Evolutionary conservation across 192 early-diverging fungal species (phyloP).

Genomic region (Gonapodya prolifera): DNA sequence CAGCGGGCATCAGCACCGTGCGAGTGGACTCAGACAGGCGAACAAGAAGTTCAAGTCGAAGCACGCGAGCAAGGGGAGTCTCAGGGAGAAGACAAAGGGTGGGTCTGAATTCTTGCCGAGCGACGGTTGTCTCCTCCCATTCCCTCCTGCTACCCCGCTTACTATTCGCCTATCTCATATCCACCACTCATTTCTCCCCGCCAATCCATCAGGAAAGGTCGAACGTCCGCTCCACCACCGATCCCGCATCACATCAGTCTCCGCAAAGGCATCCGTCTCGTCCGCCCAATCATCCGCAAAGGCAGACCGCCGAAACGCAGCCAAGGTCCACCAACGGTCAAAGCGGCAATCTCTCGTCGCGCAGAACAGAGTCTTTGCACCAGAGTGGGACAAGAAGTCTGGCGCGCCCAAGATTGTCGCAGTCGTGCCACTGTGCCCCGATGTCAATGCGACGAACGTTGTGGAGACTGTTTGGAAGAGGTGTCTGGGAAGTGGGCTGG

Average conservation of each 20-base stretch:
- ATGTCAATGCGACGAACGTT: slow-evolving; percentile 38
- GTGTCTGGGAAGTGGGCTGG: slow-evolving; percentile 34
- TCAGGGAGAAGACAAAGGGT: slow-evolving; percentile 73
- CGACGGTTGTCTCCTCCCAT: no score
- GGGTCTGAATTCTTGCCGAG: neutral
- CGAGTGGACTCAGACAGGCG: slow-evolving; percentile 73
- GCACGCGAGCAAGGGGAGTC: slow-evolving; percentile 66
- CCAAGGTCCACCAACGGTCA: slow-evolving; percentile 64
- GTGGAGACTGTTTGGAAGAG: slow-evolving; percentile 29
- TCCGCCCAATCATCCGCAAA: slow-evolving; percentile 42
- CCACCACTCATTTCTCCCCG: neutral
- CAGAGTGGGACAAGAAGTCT: no score
- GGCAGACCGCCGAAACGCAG: slow-evolving; percentile 68
- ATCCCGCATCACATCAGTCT: slow-evolving; percentile 20
- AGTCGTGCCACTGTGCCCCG: slow-evolving; percentile 76
- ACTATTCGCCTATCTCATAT: slow-evolving; percentile 9
- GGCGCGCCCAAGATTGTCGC: slow-evolving; percentile 84
- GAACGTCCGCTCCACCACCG: slow-evolving; percentile 46
- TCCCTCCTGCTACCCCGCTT: slow-evolving; percentile 5
- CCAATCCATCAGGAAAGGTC: slow-evolving; percentile 39
- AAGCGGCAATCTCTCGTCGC: slow-evolving; percentile 60
- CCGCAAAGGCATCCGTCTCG: slow-evolving; percentile 5
- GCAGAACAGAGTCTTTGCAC: slow-evolving; percentile 67
- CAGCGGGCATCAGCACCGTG: slow-evolving; percentile 47
- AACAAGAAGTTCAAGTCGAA: slow-evolving; percentile 97